phyloP scores from a whole-genome alignment of 2,329 filamentous ascomycete species.

The Pezicula rhizophila region DNA sequence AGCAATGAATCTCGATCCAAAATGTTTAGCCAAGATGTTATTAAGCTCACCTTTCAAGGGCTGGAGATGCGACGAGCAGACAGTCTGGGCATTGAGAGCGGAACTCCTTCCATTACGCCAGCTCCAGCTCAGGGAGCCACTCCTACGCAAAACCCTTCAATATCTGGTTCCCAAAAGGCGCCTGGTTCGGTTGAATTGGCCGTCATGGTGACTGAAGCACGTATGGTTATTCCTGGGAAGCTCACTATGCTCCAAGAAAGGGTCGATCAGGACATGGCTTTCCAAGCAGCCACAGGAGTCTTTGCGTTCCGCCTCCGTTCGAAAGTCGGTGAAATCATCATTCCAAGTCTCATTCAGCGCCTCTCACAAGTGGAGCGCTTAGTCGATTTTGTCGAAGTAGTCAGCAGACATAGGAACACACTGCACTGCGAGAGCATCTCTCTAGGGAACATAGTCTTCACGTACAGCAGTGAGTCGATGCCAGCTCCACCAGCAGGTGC shows the following conservation, averaged over 20 bases:
- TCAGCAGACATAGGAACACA: conserved; percentile 48
- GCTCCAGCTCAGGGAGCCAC: background rate
- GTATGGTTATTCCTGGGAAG: conserved; percentile 19
- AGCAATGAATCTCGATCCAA: conserved; percentile 14
- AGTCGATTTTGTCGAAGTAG: conserved; percentile 61
- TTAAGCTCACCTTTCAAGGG: conserved; percentile 50
- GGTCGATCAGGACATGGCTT: conserved; percentile 27
- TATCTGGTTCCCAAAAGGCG: background rate
- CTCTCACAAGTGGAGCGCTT: conserved; percentile 59
- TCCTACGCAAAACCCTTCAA: background rate
- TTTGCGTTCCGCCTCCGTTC: conserved; percentile 27
- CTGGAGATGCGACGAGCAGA: conserved; percentile 13
- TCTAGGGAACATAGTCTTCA: conserved; percentile 59
- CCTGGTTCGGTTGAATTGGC: conserved; percentile 12
- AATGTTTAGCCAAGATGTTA: conserved; percentile 53
- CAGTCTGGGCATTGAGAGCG: background rate
- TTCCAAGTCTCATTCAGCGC: conserved; percentile 22
- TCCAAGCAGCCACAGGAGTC: conserved; percentile 19
- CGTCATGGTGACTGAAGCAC: conserved; percentile 26
- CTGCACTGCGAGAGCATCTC: conserved; percentile 54
- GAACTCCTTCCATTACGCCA: background rate
- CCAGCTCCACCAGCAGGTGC: conserved; percentile 12
- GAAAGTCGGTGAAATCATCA: conserved; percentile 23
- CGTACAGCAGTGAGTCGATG: conserved; percentile 43
- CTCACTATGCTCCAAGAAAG: conserved; percentile 21